phyloP scores from a whole-genome alignment of 805 yeast species.

The Wickerhamiella alocasiicola region DNA sequence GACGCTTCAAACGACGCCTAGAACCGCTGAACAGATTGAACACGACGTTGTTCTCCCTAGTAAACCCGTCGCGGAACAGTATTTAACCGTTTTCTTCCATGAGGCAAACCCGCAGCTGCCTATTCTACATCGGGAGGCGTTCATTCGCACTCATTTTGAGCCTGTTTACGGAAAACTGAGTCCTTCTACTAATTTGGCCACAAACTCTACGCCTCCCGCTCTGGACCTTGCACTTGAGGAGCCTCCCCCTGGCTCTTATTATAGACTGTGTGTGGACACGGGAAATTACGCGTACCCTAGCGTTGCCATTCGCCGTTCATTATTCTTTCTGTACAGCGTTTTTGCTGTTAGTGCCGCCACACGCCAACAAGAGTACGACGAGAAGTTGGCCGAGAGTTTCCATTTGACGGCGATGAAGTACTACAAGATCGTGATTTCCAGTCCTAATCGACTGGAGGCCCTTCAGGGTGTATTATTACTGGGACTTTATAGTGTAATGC shows the following conservation, averaged over 20 bases:
- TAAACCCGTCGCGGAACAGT: constrained; percentile 53
- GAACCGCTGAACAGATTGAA: constrained; percentile 30
- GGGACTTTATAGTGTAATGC: constrained; percentile 65
- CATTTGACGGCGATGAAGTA: constrained; percentile 43
- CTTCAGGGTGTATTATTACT: constrained; percentile 59
- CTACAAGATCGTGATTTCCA: constrained; percentile 28
- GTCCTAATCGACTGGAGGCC: constrained; percentile 53
- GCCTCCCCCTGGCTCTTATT: constrained; percentile 18
- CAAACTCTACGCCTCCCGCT: constrained; percentile 4
- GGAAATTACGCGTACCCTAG: constrained; percentile 16
- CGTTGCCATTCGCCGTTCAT: constrained; percentile 17
- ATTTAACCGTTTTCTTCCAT: constrained; percentile 54
- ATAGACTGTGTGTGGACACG: constrained; percentile 16
- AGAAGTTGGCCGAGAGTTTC: constrained; percentile 56
- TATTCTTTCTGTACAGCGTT: constrained; percentile 61
- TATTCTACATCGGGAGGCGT: constrained; percentile 67
- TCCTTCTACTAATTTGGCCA: constrained; percentile 37
- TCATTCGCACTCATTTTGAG: constrained; percentile 50
- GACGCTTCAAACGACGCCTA: constrained; percentile 22
- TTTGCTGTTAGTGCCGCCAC: constrained; percentile 74
- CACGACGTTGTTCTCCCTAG: constrained; percentile 44
- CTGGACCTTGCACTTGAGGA: constrained; percentile 13
- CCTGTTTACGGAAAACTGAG: constrained; percentile 71
- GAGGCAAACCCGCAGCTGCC: constrained; percentile 80
- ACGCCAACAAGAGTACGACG: constrained; percentile 54